Percentiles rank a stretch among this genome's conserved stretches.
Conservation (phyloP, 2,329 filamentous ascomycete genomes). For the Diaporthe eres region DNA sequence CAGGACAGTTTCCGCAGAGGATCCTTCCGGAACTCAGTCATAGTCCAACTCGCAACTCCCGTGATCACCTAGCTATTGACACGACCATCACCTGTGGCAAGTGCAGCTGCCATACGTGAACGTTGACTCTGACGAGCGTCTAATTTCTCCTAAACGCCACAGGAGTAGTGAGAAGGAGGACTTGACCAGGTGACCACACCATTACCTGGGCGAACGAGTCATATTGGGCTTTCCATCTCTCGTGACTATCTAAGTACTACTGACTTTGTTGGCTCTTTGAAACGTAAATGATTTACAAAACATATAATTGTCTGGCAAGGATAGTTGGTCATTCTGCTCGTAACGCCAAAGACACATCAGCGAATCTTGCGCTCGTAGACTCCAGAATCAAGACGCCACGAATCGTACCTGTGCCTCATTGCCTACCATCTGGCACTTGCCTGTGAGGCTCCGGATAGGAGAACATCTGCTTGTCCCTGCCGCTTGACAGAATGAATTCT, state of each 20-base stretch:
- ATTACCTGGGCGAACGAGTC: background rate
- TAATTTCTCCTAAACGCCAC: background rate
- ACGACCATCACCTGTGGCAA: background rate
- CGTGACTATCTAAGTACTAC: background rate
- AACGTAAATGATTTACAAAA: background rate
- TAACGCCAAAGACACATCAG: background rate
- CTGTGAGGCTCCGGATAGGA: background rate
- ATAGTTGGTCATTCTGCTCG: background rate
- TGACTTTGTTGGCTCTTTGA: background rate
- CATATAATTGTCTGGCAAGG: fast-evolving
- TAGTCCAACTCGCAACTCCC: background rate
- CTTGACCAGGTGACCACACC: background rate
- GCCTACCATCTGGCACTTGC: background rate
- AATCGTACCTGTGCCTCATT: background rate
- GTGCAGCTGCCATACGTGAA: background rate
- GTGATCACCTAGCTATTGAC: background rate
- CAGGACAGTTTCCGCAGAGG: background rate
- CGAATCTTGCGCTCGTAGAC: background rate
- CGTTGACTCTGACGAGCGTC: background rate
- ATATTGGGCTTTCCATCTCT: background rate
- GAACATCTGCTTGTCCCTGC: background rate
- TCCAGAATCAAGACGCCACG: background rate
- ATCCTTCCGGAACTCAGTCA: background rate
- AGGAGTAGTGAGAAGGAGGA: background rate
- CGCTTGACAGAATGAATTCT: background rate